Percentiles rank a stretch among this genome's conserved stretches.
Evolutionary conservation across 2,329 filamentous ascomycete species (phyloP).

Genomic region (Stachybotrys echinatus): DNA sequence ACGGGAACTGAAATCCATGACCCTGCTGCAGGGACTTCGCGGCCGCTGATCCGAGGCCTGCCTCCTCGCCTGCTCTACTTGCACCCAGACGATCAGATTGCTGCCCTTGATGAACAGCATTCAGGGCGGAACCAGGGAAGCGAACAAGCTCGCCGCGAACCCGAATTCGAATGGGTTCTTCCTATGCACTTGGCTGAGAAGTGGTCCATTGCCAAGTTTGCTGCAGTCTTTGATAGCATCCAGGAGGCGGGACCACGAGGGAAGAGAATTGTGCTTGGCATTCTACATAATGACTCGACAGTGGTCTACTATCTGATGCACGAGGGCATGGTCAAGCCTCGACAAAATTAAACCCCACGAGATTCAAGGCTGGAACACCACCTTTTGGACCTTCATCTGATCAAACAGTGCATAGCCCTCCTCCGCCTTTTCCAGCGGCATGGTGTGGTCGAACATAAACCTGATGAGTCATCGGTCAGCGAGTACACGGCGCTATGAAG

Average conservation of each 20-base stretch:
- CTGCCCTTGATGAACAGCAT: slow-evolving; percentile 59
- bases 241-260: slow-evolving; percentile 38
- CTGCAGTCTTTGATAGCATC: slow-evolving; percentile 64
- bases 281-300: slow-evolving; percentile 74
- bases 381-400: slow-evolving; percentile 68
- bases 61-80: slow-evolving; percentile 70
- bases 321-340: slow-evolving; percentile 80
- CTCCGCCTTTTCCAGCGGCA: slow-evolving; percentile 61
- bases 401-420: slow-evolving; percentile 69
- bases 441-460: slow-evolving; percentile 73
- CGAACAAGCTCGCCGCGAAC: slow-evolving; percentile 37
- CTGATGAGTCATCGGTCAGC: slow-evolving; percentile 27
- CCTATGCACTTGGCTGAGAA: slow-evolving; percentile 69
- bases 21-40: slow-evolving; percentile 32
- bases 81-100: slow-evolving; percentile 78
- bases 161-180: slow-evolving; percentile 71
- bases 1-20: slow-evolving; percentile 51
- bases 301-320: slow-evolving; percentile 82
- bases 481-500: no score
- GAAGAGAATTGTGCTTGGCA: slow-evolving; percentile 70
- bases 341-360: slow-evolving; percentile 60
- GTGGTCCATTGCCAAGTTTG: slow-evolving; percentile 63
- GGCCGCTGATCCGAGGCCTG: slow-evolving; percentile 66
- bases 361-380: slow-evolving; percentile 54
- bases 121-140: slow-evolving; percentile 27